Evolutionary conservation across 257 asterid species (phyloP).

Genomic region (Ehretia macrophylla): DNA sequence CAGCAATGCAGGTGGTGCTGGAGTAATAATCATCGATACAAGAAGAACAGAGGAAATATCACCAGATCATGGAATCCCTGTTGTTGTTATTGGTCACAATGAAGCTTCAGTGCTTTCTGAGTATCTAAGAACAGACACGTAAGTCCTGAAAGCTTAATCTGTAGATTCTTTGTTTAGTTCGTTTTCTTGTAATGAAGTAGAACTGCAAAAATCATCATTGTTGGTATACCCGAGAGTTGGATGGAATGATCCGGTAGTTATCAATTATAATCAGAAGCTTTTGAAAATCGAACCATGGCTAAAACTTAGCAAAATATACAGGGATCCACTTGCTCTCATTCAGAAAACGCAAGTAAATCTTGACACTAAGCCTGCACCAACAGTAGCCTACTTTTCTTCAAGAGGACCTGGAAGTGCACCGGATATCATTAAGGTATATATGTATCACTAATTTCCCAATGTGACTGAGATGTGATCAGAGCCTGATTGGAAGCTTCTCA

Average conservation of each 20-base stretch:
- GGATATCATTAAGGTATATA: constrained; percentile 15
- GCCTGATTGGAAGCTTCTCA: no score
- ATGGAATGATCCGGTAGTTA: no score
- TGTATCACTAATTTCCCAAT: not conserved
- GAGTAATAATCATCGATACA: constrained; percentile 12
- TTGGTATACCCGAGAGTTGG: no score
- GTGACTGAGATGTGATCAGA: no score
- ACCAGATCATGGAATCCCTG: not conserved
- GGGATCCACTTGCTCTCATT: not conserved
- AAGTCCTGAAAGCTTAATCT: not conserved
- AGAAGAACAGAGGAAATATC: not conserved
- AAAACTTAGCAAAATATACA: no score
- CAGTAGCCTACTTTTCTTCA: constrained; percentile 8
- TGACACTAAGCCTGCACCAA: constrained; percentile 13
- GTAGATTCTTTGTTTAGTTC: not conserved
- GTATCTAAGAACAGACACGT: constrained; percentile 9
- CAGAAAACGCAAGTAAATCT: not conserved
- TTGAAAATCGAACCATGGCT: no score
- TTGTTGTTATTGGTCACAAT: not conserved
- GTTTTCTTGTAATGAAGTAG: no score
- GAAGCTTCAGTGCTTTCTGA: constrained; percentile 4
- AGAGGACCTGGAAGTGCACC: constrained; percentile 16
- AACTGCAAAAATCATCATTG: no score
- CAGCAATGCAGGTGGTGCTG: constrained; percentile 6
- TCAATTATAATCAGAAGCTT: no score